A percentile compares a stretch with the other conserved stretches of the same genome.
phyloP scores from a whole-genome alignment of 2,329 filamentous ascomycete genomes.

The Didymella arachidicola region DNA sequence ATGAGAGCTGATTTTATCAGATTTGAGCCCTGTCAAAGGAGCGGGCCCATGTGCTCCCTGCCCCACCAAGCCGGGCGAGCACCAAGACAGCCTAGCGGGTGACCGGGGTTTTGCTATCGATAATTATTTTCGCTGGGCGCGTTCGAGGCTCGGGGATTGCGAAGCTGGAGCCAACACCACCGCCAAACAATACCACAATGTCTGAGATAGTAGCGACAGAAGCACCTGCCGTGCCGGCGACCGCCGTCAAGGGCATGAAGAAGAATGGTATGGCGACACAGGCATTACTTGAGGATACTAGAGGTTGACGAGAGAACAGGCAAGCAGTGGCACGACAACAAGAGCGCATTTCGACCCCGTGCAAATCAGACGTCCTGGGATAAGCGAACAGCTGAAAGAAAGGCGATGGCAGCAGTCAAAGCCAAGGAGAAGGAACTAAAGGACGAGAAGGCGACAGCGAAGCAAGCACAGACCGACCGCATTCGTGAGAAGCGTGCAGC shows the following conservation, averaged over 20 bases:
- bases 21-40: slow-evolving; percentile 2
- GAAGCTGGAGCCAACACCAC: slow-evolving; percentile 16
- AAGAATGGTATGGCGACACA: slow-evolving; percentile 72
- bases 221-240: slow-evolving; percentile 53
- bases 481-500: slow-evolving; percentile 86
- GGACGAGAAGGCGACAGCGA: slow-evolving; percentile 81
- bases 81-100: slow-evolving; percentile 6
- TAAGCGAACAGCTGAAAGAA: slow-evolving; percentile 75
- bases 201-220: slow-evolving; percentile 45
- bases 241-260: slow-evolving; percentile 68
- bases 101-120: slow-evolving; percentile 29
- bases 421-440: slow-evolving; percentile 92
- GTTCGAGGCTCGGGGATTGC: slow-evolving; percentile 27
- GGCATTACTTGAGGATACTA: background rate
- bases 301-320: slow-evolving; percentile 61
- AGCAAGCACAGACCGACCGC: slow-evolving; percentile 74
- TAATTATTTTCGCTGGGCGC: slow-evolving; percentile 35
- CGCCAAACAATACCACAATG: slow-evolving; percentile 31
- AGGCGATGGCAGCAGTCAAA: slow-evolving; percentile 78
- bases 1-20: slow-evolving; percentile 3
- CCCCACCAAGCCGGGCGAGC: slow-evolving; percentile 20
- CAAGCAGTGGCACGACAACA: slow-evolving; percentile 90
- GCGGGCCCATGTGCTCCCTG: slow-evolving; percentile 3
- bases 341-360: slow-evolving; percentile 84
- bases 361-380: slow-evolving; percentile 80